Evolutionary conservation across 768 basidiomycete genomes (phyloP).

Genomic region (Termitomyces sp.): DNA sequence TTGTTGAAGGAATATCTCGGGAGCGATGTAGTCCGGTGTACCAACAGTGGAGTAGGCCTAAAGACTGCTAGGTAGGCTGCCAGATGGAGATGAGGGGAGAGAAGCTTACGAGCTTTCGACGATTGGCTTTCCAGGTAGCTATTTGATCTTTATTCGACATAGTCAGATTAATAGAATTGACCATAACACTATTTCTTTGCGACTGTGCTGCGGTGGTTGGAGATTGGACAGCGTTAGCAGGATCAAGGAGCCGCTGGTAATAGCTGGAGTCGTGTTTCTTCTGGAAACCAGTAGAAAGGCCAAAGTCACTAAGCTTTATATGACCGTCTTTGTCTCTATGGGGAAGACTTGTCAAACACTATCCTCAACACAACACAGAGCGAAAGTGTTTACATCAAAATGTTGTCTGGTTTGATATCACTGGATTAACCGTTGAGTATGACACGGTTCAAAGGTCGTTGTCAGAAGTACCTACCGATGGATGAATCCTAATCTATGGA

Average conservation of each 20-base stretch:
- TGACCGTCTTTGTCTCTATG: constrained; percentile 87
- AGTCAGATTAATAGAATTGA: constrained; percentile 95
- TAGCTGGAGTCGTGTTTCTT: constrained; percentile 97
- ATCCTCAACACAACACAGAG: constrained; percentile 26
- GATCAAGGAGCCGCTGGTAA: constrained; percentile 85
- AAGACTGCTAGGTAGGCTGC: neutral
- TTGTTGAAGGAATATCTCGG: constrained; percentile 93
- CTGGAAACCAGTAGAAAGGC: constrained; percentile 98
- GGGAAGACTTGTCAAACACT: constrained; percentile 3
- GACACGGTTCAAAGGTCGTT: neutral
- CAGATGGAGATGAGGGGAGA: neutral
- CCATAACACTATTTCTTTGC: constrained; percentile 91
- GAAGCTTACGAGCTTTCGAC: constrained; percentile 81
- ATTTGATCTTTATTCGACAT: constrained; percentile 93
- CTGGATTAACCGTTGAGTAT: constrained; percentile 38
- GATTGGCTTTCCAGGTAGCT: constrained; percentile 98
- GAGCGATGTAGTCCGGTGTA: constrained; percentile 95
- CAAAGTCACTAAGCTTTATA: constrained; percentile 97
- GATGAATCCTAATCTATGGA: constrained; percentile 96
- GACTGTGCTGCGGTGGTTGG: constrained; percentile 41
- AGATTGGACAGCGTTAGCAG: constrained; percentile 47
- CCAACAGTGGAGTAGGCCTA: constrained; percentile 98
- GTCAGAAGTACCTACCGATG: constrained; percentile 64
- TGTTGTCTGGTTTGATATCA: constrained; percentile 99
- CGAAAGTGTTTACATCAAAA: constrained; percentile 47